Percentiles rank a stretch among this genome's conserved stretches.
These are phyloP conservation scores for Tephrocybe rancida DNA, from an alignment of 768 basidiomycete species.

Conservation along the genomic window DNA sequence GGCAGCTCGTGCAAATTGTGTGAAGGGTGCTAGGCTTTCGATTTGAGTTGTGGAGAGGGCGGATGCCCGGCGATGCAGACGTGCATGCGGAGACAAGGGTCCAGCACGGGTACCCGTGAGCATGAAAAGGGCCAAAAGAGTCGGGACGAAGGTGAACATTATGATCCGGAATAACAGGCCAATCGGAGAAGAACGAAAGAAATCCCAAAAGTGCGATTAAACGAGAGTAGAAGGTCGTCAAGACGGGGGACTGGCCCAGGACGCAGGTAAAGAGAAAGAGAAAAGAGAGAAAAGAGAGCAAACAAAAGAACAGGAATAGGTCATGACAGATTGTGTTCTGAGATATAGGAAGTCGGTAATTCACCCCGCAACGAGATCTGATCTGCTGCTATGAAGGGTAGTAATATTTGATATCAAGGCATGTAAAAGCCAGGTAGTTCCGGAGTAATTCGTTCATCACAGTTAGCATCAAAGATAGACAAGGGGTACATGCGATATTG, in stretches of 20 bases:
- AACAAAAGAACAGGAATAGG: background rate
- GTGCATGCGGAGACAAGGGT: slow-evolving; percentile 1
- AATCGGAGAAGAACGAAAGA: background rate
- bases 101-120: slow-evolving; percentile 13
- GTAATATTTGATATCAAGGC: background rate
- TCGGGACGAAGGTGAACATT: slow-evolving; percentile 5
- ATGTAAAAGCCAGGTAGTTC: background rate
- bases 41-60: slow-evolving; percentile 12
- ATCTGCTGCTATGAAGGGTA: background rate
- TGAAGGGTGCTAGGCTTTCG: slow-evolving; percentile 25
- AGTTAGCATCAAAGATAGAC: slow-evolving; percentile 7
- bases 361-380: background rate
- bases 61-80: slow-evolving; percentile 7
- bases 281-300: background rate
- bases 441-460: background rate
- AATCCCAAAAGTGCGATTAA: background rate
- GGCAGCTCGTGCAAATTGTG: slow-evolving; percentile 35
- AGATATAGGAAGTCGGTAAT: background rate
- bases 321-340: background rate
- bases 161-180: slow-evolving; percentile 1
- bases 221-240: background rate
- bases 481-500: background rate
- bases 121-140: slow-evolving; percentile 5
- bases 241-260: slow-evolving; percentile 10
- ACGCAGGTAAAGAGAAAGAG: background rate